Conservation (phyloP, 73 alveolate species). For the Tetrahymena borealis region DNA sequence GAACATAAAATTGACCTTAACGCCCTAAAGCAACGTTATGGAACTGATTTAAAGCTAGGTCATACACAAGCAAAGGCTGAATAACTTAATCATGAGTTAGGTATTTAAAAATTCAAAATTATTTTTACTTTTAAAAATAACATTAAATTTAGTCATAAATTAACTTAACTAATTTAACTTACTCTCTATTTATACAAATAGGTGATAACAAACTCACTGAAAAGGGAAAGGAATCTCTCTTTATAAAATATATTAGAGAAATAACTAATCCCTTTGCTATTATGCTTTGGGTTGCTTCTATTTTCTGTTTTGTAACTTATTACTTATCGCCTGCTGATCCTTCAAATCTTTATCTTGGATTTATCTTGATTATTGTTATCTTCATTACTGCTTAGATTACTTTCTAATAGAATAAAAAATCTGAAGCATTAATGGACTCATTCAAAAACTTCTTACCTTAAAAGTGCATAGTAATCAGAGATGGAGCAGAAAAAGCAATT, state of each 20-base stretch:
- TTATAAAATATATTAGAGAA: slow-evolving; percentile 55
- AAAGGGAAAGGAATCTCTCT: slow-evolving; percentile 71
- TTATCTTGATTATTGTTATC: slow-evolving; percentile 71
- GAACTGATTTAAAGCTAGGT: background rate
- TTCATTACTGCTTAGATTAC: slow-evolving; percentile 72
- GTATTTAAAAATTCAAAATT: background rate
- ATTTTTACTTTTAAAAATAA: too few species aligned
- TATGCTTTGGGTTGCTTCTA: slow-evolving; percentile 82
- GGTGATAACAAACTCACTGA: slow-evolving; percentile 84
- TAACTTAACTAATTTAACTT: slow-evolving; percentile 29
- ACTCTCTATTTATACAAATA: slow-evolving; percentile 30
- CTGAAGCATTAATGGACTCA: slow-evolving; percentile 89
- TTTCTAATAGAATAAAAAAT: slow-evolving; percentile 58
- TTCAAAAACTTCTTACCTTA: slow-evolving; percentile 65
- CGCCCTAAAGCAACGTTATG: slow-evolving; percentile 1
- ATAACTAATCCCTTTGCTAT: slow-evolving; percentile 70
- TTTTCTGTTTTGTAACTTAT: slow-evolving; percentile 68
- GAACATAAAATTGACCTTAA: slow-evolving; percentile 48
- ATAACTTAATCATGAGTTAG: background rate
- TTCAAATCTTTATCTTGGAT: slow-evolving; percentile 69
- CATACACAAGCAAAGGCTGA: background rate
- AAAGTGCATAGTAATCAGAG: slow-evolving; percentile 63
- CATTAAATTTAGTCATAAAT: slow-evolving; percentile 7
- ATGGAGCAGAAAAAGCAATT: slow-evolving; percentile 57
- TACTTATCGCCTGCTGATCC: slow-evolving; percentile 58